Base-by-base conservation (phyloP, 2,329 filamentous ascomycete genomes). In the Elsinoe fawcettii region DNA sequence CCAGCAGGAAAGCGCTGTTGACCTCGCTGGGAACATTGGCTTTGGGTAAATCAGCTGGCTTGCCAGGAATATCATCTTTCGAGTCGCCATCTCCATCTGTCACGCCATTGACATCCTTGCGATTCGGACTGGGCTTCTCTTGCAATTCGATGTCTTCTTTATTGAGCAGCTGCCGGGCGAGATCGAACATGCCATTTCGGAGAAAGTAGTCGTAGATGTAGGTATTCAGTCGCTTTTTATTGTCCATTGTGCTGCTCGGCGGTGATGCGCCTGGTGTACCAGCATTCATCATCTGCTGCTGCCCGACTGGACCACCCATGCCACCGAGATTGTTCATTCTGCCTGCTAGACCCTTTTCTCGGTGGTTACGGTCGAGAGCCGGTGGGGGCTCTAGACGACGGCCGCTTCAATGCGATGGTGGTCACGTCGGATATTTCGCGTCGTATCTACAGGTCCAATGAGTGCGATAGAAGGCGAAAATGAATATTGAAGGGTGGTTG, bases 171-270 rank as follows among this genome's bases (percentile, higher is more conserved):
- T 85, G 80, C 64, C 89, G 84, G 63, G 93, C 93, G 69, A 88
- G 86, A 63, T 93, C 88, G 68, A 82, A 86, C 80, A 96, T 89
- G 64, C 84, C 81, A 70, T 90, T 87, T 67, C 88, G 89, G 63
- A 96, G 77, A 63, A 97, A 92, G 71, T 93, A 92, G 68, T 93
- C 88, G 78, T 92, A 93, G 63, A 93, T 93, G 71, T 91, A 91
- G 18, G 88, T 92, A 74, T 92, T 91, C 54, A 93, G 81, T 32
- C 57, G 58, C 36, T 58, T 60, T 57, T 66, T 66, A 54, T 60
- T 65, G 39, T 66, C 66, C 18, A 32, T 27, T n/a, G 16, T 32
- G 32, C 66, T 68, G 55, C 63, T 63, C 16, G 62, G 65, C 58
- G 64, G 65, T 58, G 41, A 62, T 60, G 51, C 61, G 59, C 55